phyloP scores from a whole-genome alignment of 805 yeast species.

The Pichia eremophila region DNA sequence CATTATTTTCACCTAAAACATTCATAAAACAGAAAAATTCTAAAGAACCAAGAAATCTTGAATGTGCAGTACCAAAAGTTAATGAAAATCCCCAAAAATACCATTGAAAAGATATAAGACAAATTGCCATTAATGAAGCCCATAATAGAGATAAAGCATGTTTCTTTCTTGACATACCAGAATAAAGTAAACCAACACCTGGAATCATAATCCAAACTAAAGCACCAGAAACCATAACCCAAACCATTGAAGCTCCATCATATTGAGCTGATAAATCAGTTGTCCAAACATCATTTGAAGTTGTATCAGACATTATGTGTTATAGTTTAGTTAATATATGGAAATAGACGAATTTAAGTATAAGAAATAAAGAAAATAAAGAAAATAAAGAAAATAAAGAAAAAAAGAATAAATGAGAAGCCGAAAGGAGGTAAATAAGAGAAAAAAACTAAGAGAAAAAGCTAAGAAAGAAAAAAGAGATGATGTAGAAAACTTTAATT shows the following conservation, averaged over 20 bases:
- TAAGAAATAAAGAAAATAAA: background rate
- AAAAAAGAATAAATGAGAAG: no score
- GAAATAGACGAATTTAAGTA: background rate
- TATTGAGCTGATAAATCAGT: slow-evolving; percentile 63
- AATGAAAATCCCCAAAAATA: slow-evolving; percentile 97
- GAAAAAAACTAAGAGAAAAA: no score
- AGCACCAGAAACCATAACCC: slow-evolving; percentile 70
- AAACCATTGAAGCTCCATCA: slow-evolving; percentile 71
- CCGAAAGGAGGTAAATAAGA: no score
- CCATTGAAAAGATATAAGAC: slow-evolving; percentile 88
- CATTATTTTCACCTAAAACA: slow-evolving; percentile 74
- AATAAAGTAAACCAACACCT: slow-evolving; percentile 87
- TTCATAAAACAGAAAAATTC: slow-evolving; percentile 71
- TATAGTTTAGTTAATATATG: background rate
- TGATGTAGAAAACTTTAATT: no score
- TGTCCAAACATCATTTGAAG: slow-evolving; percentile 22
- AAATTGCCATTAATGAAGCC: slow-evolving; percentile 87
- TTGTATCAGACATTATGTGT: background rate
- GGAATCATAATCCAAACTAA: slow-evolving; percentile 96
- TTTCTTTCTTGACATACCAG: slow-evolving; percentile 89
- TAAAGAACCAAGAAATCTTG: slow-evolving; percentile 72
- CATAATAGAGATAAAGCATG: slow-evolving; percentile 91
- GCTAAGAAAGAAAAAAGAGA: no score
- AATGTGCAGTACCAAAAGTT: slow-evolving; percentile 47
- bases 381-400: background rate